Evolutionary conservation across 192 early-diverging fungal genomes (phyloP), one percentile per base, ranked within the genome.

Genomic region (Geosiphon pyriformis): DNA sequence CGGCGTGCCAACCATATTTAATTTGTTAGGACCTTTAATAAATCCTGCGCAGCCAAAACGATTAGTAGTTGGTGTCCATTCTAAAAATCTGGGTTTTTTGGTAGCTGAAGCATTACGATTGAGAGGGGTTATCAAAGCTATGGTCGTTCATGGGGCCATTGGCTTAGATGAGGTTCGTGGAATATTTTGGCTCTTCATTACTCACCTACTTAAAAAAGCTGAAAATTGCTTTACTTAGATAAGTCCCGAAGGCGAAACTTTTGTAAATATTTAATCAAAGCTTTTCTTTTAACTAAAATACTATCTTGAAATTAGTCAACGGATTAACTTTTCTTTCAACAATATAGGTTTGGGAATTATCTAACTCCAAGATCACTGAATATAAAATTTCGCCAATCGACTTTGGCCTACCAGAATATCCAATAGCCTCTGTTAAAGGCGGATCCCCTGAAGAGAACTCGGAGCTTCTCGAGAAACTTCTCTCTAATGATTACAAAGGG

Each of bases 1-100:
- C 6, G 96, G 93, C 33, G 81, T 97, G 3, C 90, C 90, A 10
- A 95, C 96, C 2, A 87, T 95, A 26, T 95, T 99, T 80, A 99
- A 99, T 65, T 65, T 96, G 42, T 78, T 97, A 17, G 96, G 96
- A 0, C 96, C 96, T 4, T 72, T 98, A 69, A 91, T 80, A 48
- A 98, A 95, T 67, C 96, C 96, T 11, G 90, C 92, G 0, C 72
- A 72, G 35, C 94, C 96, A 0, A 73, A 73, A n/a, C 80, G 89
- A 31, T 82, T 89, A 22, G 86, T 99, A 1, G 87, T 98, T 2
- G 96, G 96, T 27, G 94, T 99, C n/a, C 86, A 92, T 72, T 88
- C 92, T 0, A 82, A 84, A 48, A 25, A 72, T 4, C 65, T 99
- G 7, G 96, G 94, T 0, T 78, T 67, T 0, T 71, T 95, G 10